Percentiles rank a stretch among this genome's conserved stretches.
These are phyloP conservation scores for Epicoccum sorghinum DNA, from an alignment of 2,329 filamentous ascomycete species.

Conservation along the genomic window DNA sequence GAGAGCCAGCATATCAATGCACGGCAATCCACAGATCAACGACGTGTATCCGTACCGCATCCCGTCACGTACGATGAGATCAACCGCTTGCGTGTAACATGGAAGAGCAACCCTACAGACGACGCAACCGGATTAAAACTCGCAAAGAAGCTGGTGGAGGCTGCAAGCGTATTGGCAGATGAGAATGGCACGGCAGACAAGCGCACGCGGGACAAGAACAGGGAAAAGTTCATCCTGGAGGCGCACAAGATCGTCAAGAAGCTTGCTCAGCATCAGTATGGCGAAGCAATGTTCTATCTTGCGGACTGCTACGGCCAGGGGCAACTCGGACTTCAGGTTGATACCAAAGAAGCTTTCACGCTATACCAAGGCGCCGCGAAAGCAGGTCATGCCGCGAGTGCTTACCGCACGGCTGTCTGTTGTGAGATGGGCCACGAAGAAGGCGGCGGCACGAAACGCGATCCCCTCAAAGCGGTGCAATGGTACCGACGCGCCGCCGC, in stretches of 20 bases:
- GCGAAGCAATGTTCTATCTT: constrained; percentile 90
- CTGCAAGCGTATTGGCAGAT: constrained; percentile 77
- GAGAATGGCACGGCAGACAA: constrained; percentile 75
- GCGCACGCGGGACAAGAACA: constrained; percentile 65
- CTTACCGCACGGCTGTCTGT: constrained; percentile 94
- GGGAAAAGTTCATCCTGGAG: constrained; percentile 84
- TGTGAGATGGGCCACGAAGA: constrained; percentile 96
- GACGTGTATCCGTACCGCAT: constrained; percentile 35
- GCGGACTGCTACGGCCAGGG: constrained; percentile 90
- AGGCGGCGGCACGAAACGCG: constrained; percentile 87
- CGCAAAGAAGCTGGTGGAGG: constrained; percentile 85
- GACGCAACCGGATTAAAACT: constrained; percentile 72
- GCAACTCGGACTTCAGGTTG: constrained; percentile 75
- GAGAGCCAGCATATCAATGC: constrained; percentile 27
- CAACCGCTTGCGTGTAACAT: constrained; percentile 71
- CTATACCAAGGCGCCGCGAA: constrained; percentile 95
- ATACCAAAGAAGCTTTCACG: constrained; percentile 90
- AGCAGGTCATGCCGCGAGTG: constrained; percentile 80
- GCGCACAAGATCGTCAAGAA: constrained; percentile 93
- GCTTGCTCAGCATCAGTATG: constrained; percentile 72
- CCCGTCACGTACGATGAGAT: constrained; percentile 81
- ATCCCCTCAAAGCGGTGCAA: constrained; percentile 92
- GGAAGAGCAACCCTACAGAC: constrained; percentile 75
- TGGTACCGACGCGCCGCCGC: constrained; percentile 96
- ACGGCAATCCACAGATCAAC: constrained; percentile 19